A percentile compares a stretch with the other conserved stretches of the same genome.
phyloP scores from a whole-genome alignment of 257 asterid genomes.

The Solanum paucissectum region DNA sequence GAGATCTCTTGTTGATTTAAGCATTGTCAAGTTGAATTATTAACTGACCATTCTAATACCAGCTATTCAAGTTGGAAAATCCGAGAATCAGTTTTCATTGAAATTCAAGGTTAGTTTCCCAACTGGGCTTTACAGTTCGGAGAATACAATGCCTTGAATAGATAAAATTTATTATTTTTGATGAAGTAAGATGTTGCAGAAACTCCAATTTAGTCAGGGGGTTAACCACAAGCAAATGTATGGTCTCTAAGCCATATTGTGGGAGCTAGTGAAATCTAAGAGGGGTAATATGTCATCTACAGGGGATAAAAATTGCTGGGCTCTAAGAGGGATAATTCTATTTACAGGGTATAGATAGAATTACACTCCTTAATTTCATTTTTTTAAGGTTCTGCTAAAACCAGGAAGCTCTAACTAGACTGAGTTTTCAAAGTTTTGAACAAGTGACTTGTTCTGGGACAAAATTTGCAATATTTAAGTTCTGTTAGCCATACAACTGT shows the following conservation, averaged over 20 bases:
- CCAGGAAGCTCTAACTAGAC: neutral
- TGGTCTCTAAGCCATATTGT: neutral
- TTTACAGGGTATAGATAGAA: neutral
- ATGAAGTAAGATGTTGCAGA: neutral
- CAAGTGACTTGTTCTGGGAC: neutral
- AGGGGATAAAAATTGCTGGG: neutral
- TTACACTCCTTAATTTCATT: neutral
- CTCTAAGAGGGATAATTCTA: neutral
- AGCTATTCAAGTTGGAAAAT: neutral
- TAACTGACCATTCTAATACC: neutral
- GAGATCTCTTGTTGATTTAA: neutral
- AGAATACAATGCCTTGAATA: neutral
- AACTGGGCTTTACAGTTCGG: neutral
- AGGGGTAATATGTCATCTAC: neutral
- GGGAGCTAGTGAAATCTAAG: neutral
- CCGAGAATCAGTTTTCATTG: neutral
- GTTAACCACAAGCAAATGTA: neutral
- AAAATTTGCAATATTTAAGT: neutral
- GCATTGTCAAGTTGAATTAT: neutral
- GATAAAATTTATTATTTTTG: neutral
- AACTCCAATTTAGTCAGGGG: neutral
- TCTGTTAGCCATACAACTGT: neutral
- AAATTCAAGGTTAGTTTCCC: neutral
- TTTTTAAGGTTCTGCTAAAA: neutral
- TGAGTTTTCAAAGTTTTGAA: neutral